Evolutionary conservation across 129 eudicot genomes (phyloP).

Genomic region (Chrysanthemum seticuspe): DNA sequence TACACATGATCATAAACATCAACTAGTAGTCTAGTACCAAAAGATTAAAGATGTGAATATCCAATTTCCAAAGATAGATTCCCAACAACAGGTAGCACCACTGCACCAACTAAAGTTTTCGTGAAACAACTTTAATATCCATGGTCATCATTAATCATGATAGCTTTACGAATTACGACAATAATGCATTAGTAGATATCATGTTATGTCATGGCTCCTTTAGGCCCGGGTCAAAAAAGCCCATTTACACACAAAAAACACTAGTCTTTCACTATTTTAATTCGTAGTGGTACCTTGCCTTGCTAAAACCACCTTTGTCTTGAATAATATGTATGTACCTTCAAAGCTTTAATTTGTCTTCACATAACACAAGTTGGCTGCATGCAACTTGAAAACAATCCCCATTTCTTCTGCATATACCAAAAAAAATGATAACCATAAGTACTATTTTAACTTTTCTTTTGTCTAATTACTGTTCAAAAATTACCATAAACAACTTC

Average conservation of each 20-base stretch:
- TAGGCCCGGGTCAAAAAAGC: slow-evolving; percentile 25
- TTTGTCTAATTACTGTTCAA: slow-evolving; percentile 6
- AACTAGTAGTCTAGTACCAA: neutral
- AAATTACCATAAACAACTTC: too few species aligned
- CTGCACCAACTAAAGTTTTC: slow-evolving; percentile 1
- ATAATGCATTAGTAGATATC: slow-evolving; percentile 15
- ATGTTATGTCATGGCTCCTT: slow-evolving; percentile 25
- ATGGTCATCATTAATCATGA: slow-evolving; percentile 24
- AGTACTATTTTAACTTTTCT: slow-evolving; percentile 25
- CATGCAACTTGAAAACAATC: slow-evolving; percentile 85
- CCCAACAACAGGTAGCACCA: slow-evolving; percentile 14
- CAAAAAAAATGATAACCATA: neutral
- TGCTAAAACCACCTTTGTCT: neutral
- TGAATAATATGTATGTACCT: slow-evolving; percentile 40
- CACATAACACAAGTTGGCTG: slow-evolving; percentile 56
- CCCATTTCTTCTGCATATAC: slow-evolving; percentile 62
- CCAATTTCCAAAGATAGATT: slow-evolving; percentile 29
- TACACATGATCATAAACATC: neutral
- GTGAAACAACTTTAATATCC: slow-evolving; percentile 10
- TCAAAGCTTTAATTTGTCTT: slow-evolving; percentile 20
- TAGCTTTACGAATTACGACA: slow-evolving; percentile 9
- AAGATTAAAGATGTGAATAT: neutral
- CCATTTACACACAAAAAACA: slow-evolving; percentile 31
- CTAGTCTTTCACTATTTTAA: neutral
- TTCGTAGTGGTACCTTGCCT: neutral